Conservation (phyloP, 2,329 filamentous ascomycete genomes). For the Calonectria leucothoes region DNA sequence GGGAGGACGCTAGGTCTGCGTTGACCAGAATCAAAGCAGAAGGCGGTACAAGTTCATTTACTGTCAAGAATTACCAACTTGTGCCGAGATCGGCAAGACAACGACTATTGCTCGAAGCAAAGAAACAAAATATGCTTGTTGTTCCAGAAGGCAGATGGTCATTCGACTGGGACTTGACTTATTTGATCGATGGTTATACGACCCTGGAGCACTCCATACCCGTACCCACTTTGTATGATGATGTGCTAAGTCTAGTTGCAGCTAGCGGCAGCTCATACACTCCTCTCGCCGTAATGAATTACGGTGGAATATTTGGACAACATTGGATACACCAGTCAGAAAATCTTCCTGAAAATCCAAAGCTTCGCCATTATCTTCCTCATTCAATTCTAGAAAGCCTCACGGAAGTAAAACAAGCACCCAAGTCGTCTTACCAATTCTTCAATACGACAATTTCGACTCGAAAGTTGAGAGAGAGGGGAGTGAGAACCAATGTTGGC, state of each 20-base stretch:
- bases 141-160: neutral
- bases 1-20: neutral
- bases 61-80: conserved; percentile 1
- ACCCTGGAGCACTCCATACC: neutral
- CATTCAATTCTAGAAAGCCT: neutral
- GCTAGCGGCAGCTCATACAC: neutral
- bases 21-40: neutral
- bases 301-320: neutral
- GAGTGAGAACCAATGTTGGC: neutral
- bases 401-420: conserved; percentile 1
- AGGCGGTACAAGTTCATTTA: neutral
- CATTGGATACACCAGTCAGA: neutral
- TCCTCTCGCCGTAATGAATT: neutral
- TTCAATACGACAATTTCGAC: neutral
- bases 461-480: neutral
- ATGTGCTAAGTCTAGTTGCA: neutral
- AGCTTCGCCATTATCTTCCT: neutral
- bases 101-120: neutral
- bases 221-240: neutral
- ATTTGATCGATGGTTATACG: conserved; percentile 5
- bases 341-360: neutral
- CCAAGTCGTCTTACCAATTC: neutral
- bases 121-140: neutral
- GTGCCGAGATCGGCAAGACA: neutral
- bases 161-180: conserved; percentile 1